A percentile compares a stretch with the other conserved stretches of the same genome.
These are phyloP conservation scores for Talaromyces stipitatus DNA, from an alignment of 495 filamentous ascomycete genomes.

Conservation along the genomic window DNA sequence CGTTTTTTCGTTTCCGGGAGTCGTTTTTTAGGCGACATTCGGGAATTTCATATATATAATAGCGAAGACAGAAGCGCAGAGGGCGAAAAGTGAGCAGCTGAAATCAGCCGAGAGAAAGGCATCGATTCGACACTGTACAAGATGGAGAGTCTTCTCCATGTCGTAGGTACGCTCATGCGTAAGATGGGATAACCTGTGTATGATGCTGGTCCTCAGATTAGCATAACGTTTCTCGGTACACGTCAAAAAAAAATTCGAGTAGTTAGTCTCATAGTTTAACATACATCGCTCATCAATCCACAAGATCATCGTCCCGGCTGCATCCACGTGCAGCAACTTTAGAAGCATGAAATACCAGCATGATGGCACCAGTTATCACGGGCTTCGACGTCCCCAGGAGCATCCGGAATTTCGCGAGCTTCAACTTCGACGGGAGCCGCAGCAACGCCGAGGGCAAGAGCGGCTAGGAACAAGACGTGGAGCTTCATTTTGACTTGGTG, in stretches of 20 bases:
- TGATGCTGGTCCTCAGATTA: neutral
- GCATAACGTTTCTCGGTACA: neutral
- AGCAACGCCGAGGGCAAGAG: neutral
- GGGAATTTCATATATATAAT: neutral
- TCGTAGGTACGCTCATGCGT: neutral
- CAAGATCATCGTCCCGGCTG: too few relatives aligned
- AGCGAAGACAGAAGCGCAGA: neutral
- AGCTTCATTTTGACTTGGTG: neutral
- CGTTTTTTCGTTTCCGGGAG: neutral
- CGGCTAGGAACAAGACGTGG: neutral
- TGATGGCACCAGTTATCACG: neutral
- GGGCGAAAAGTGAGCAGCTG: neutral
- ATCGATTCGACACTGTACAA: neutral
- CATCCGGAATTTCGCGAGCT: neutral
- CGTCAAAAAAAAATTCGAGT: neutral
- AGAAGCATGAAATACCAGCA: neutral
- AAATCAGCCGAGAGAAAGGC: neutral
- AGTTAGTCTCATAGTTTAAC: neutral
- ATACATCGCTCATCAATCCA: neutral
- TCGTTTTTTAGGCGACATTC: neutral
- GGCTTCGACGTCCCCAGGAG: neutral
- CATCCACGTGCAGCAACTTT: neutral
- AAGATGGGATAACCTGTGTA: neutral
- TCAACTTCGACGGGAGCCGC: neutral
- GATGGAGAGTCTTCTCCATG: neutral